A percentile compares a stretch with the other conserved stretches of the same genome.
These are phyloP conservation scores for Yarrowia sp. DNA, from an alignment of 805 yeast genomes.

Conservation along the genomic window DNA sequence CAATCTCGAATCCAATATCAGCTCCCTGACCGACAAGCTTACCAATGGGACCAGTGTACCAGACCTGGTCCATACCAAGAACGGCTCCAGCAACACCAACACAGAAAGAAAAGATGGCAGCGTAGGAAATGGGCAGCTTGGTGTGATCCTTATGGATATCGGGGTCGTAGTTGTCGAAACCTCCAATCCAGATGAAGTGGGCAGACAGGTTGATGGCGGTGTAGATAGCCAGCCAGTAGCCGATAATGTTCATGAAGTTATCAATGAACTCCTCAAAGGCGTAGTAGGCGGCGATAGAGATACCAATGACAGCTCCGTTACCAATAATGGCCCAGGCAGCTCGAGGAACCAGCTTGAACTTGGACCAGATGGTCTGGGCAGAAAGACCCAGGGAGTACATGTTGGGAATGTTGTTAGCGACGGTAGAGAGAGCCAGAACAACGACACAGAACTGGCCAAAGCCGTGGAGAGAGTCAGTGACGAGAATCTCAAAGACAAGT, in stretches of 20 bases:
- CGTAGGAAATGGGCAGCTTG: constrained; percentile 69
- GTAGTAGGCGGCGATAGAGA: constrained; percentile 86
- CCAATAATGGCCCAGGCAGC: constrained; percentile 76
- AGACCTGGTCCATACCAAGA: constrained; percentile 81
- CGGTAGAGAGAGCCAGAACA: constrained; percentile 76
- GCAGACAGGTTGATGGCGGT: constrained; percentile 72
- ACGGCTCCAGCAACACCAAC: constrained; percentile 85
- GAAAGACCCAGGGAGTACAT: constrained; percentile 87
- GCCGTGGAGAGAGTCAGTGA: constrained; percentile 75
- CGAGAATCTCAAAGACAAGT: constrained; percentile 72
- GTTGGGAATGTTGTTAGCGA: constrained; percentile 90
- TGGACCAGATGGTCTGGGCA: constrained; percentile 81
- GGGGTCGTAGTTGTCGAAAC: constrained; percentile 59
- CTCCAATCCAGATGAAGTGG: constrained; percentile 74
- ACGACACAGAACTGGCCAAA: constrained; percentile 91
- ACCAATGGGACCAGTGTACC: constrained; percentile 76
- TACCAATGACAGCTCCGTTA: constrained; percentile 73
- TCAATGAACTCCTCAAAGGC: constrained; percentile 68
- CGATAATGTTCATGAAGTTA: constrained; percentile 87
- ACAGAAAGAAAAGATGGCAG: constrained; percentile 75
- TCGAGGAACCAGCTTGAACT: constrained; percentile 74
- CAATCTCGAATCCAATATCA: constrained; percentile 83
- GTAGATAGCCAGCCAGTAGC: constrained; percentile 87
- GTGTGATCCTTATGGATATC: constrained; percentile 57
- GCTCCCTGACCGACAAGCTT: constrained; percentile 69